Evolutionary conservation across 176 grass and related monocot species (phyloP).

Genomic region (barley (Hordeum vulgare)): DNA sequence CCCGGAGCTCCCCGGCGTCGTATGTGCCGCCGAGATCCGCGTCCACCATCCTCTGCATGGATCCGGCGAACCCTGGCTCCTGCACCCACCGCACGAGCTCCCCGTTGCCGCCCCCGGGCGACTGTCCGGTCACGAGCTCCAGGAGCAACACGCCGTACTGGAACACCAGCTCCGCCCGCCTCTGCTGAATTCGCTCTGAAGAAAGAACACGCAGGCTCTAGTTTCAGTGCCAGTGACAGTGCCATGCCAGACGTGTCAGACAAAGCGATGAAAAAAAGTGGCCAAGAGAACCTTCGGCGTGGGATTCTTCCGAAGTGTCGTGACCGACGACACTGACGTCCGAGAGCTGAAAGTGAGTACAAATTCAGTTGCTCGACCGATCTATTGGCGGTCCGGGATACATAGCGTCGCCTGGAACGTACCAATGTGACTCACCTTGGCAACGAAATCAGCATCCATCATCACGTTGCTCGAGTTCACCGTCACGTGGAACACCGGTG

Average conservation of each 20-base stretch:
- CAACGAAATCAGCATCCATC: conserved; percentile 61
- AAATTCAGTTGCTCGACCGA: neutral
- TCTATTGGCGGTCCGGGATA: neutral
- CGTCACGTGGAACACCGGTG: conserved; percentile 64
- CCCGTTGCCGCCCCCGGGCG: conserved; percentile 51
- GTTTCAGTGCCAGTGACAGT: neutral
- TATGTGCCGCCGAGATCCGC: conserved; percentile 78
- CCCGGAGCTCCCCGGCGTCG: conserved; percentile 68
- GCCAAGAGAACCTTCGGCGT: conserved; percentile 33
- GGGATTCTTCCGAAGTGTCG: neutral
- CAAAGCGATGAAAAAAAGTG: neutral
- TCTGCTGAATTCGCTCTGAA: conserved; percentile 57
- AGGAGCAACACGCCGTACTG: conserved; percentile 90
- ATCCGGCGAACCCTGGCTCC: conserved; percentile 54
- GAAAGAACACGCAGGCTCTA: neutral
- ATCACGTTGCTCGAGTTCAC: conserved; percentile 65
- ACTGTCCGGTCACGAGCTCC: conserved; percentile 92
- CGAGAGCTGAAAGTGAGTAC: conserved; percentile 50
- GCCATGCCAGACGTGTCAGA: neutral
- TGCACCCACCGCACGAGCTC: conserved; percentile 88
- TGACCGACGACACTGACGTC: conserved; percentile 37
- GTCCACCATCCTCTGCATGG: conserved; percentile 87
- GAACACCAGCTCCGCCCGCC: conserved; percentile 52
- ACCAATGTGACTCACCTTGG: conserved; percentile 43
- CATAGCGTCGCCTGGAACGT: neutral